Conservation (phyloP, 305 asterid genomes). For the Plantago lanceolata region DNA sequence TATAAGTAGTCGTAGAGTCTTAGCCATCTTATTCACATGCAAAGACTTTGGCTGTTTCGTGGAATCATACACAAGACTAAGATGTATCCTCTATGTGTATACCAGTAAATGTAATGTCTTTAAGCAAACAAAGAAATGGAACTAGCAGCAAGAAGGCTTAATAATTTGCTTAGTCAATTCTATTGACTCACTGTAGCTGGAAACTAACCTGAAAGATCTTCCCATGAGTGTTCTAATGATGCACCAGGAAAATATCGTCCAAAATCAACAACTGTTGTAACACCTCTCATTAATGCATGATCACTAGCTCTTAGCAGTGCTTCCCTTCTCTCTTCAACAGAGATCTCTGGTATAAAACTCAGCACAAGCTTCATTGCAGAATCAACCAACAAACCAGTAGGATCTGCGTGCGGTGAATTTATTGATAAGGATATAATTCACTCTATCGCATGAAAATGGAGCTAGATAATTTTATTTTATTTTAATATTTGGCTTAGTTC, state of each 20-base stretch:
- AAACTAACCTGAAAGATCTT: constrained; percentile 76
- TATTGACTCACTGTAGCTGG: constrained; percentile 14
- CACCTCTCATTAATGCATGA: constrained; percentile 76
- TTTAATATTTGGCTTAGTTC: constrained; percentile 13
- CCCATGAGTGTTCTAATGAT: constrained; percentile 71
- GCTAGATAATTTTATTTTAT: constrained; percentile 4
- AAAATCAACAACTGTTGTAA: constrained; percentile 81
- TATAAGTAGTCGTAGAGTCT: background rate
- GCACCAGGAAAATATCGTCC: constrained; percentile 89
- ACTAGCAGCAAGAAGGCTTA: constrained; percentile 13
- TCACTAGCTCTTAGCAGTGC: constrained; percentile 76
- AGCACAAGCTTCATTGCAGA: constrained; percentile 85
- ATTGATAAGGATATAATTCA: constrained; percentile 1
- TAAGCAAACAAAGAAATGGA: constrained; percentile 16
- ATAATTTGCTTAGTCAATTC: constrained; percentile 10
- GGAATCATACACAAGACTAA: constrained; percentile 9
- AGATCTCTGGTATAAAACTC: constrained; percentile 59
- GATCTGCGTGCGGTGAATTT: constrained; percentile 52
- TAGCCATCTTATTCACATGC: constrained; percentile 1
- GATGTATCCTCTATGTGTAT: constrained; percentile 9
- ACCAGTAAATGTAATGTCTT: constrained; percentile 4
- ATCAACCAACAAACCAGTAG: constrained; percentile 86
- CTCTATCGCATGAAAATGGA: constrained; percentile 10
- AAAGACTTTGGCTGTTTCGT: constrained; percentile 6
- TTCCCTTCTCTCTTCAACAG: constrained; percentile 74